Evolutionary conservation across 495 filamentous ascomycete genomes (phyloP).

Genomic region (Choiromyces venosus): DNA sequence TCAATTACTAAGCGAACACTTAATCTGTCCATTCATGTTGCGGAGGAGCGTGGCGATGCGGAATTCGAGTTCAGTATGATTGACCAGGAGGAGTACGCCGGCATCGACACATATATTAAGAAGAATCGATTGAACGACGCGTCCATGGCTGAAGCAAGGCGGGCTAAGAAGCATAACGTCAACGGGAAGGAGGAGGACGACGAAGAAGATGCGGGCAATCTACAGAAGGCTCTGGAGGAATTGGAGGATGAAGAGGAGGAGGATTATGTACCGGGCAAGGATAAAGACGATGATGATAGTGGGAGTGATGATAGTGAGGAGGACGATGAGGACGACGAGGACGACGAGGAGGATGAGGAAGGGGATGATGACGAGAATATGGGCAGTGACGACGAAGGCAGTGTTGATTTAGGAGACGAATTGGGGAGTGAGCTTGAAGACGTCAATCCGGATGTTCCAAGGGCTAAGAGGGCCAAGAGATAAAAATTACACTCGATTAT

Average conservation of each 20-base stretch:
- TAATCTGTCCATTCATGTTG: slow-evolving; percentile 73
- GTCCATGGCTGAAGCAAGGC: slow-evolving; percentile 80
- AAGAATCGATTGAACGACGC: slow-evolving; percentile 78
- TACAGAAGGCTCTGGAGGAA: slow-evolving; percentile 66
- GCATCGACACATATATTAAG: slow-evolving; percentile 80
- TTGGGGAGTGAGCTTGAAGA: slow-evolving; percentile 42
- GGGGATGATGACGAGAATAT: slow-evolving; percentile 49
- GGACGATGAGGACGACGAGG: slow-evolving; percentile 48
- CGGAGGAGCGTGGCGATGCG: slow-evolving; percentile 43
- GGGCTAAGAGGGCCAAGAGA: slow-evolving; percentile 34
- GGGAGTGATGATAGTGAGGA: slow-evolving; percentile 48
- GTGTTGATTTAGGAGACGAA: slow-evolving; percentile 39
- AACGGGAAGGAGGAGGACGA: slow-evolving; percentile 56
- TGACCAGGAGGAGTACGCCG: slow-evolving; percentile 75
- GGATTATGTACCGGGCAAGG: slow-evolving; percentile 79
- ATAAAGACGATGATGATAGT: slow-evolving; percentile 65
- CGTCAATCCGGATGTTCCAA: slow-evolving; percentile 37
- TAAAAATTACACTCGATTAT: slow-evolving; percentile 3
- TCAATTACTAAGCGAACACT: slow-evolving; percentile 88
- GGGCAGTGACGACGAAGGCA: slow-evolving; percentile 45
- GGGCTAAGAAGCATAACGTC: slow-evolving; percentile 71
- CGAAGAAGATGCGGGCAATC: slow-evolving; percentile 49
- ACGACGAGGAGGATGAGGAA: slow-evolving; percentile 51
- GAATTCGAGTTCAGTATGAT: slow-evolving; percentile 84
- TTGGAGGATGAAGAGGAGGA: slow-evolving; percentile 83